Evolutionary conservation across 2,329 filamentous ascomycete species (phyloP).

Genomic region (Tricladium varicosporioides): DNA sequence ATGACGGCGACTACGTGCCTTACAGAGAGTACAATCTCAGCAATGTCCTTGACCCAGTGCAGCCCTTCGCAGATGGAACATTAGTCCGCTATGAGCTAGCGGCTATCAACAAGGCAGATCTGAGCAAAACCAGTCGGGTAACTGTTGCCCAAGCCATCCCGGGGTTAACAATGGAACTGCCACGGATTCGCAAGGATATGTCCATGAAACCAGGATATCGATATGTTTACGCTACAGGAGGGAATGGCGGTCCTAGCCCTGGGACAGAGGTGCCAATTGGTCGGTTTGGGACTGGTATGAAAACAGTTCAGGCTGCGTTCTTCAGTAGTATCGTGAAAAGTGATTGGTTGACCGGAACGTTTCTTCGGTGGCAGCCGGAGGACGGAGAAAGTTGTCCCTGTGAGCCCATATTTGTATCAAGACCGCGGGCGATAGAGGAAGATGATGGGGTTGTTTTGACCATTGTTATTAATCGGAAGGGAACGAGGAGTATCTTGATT

Average conservation of each 20-base stretch:
- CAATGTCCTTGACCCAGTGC: conserved; percentile 2
- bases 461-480: conserved; percentile 60
- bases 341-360: conserved; percentile 53
- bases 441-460: conserved; percentile 64
- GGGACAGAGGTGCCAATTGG: conserved; percentile 64
- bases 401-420: conserved; percentile 65
- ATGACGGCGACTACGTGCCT: not conserved
- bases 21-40: conserved; percentile 7
- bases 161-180: not conserved
- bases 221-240: conserved; percentile 3
- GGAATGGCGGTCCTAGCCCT: conserved; percentile 43
- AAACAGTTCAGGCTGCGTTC: conserved; percentile 57
- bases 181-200: conserved; percentile 4
- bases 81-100: conserved; percentile 1
- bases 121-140: not conserved
- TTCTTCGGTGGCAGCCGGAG: conserved; percentile 51
- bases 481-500: conserved; percentile 60
- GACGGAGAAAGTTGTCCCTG: conserved; percentile 62
- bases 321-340: conserved; percentile 65
- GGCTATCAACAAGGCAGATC: not conserved
- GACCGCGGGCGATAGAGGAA: conserved; percentile 48
- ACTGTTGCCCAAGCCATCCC: conserved; percentile 1
- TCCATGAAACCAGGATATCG: conserved; percentile 7
- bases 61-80: conserved; percentile 1
- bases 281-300: conserved; percentile 59